These are phyloP conservation scores for Silene uniflora DNA, from an alignment of 148 eudicot species.

Conservation along the genomic window DNA sequence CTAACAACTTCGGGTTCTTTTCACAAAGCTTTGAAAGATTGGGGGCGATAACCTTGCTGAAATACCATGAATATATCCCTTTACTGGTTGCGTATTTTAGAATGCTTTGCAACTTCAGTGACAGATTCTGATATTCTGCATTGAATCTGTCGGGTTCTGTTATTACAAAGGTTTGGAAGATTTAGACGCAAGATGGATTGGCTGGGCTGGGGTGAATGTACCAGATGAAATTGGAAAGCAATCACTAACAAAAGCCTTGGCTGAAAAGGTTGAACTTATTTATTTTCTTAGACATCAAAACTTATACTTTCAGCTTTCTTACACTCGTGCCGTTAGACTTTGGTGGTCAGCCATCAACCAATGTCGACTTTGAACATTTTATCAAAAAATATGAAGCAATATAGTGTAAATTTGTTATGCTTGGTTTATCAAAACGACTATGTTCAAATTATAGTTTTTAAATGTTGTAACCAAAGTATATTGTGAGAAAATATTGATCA, in stretches of 20 bases:
- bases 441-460: too few relatives aligned
- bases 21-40: background rate
- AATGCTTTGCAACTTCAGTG: background rate
- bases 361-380: too few relatives aligned
- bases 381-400: too few relatives aligned
- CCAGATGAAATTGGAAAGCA: conserved; percentile 67
- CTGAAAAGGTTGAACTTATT: conserved; percentile 50
- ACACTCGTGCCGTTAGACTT: background rate
- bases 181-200: conserved; percentile 80
- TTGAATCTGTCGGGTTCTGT: conserved; percentile 1
- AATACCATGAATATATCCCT: background rate
- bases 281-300: background rate
- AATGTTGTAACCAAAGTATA: too few relatives aligned
- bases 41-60: background rate
- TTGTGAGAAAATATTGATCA: too few relatives aligned
- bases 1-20: too few relatives aligned
- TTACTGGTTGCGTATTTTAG: background rate
- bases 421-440: too few relatives aligned
- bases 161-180: conserved; percentile 54
- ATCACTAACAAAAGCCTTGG: conserved; percentile 61
- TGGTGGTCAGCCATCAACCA: too few relatives aligned
- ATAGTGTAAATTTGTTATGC: too few relatives aligned
- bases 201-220: conserved; percentile 85
- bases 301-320: background rate
- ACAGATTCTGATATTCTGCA: background rate